These are phyloP conservation scores for Aspergillus ostianus DNA, from an alignment of 495 filamentous ascomycete genomes.

Conservation along the genomic window DNA sequence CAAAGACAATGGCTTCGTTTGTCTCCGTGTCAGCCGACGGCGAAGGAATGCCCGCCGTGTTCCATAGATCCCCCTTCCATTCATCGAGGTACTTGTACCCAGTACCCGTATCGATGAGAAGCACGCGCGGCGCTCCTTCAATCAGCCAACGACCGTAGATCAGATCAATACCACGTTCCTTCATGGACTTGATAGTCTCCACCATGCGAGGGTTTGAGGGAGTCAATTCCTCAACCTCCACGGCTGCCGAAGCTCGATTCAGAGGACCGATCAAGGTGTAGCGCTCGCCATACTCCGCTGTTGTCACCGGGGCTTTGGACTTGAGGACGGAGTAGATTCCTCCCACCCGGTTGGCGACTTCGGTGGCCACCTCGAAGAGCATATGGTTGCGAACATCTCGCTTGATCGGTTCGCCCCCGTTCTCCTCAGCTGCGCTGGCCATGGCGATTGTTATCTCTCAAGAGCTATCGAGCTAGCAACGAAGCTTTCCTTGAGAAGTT, in stretches of 20 bases:
- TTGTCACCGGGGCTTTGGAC: slow-evolving; percentile 96
- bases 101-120: slow-evolving; percentile 93
- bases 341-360: slow-evolving; percentile 96
- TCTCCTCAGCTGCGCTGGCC: slow-evolving; percentile 28
- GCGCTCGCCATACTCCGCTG: slow-evolving; percentile 95
- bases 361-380: slow-evolving; percentile 93
- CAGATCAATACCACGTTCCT: slow-evolving; percentile 82
- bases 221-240: slow-evolving; percentile 90
- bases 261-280: slow-evolving; percentile 95
- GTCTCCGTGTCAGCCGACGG: slow-evolving; percentile 92
- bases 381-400: slow-evolving; percentile 76
- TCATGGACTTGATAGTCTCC: slow-evolving; percentile 85
- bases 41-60: slow-evolving; percentile 84
- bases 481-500: background rate
- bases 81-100: slow-evolving; percentile 89
- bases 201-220: slow-evolving; percentile 78
- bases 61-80: slow-evolving; percentile 97
- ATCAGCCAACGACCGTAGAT: slow-evolving; percentile 97
- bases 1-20: slow-evolving; percentile 96
- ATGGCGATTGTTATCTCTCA: slow-evolving; percentile 12
- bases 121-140: slow-evolving; percentile 88
- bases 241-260: slow-evolving; percentile 86
- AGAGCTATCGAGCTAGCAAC: background rate
- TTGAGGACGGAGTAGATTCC: slow-evolving; percentile 99
- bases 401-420: slow-evolving; percentile 39